Evolutionary conservation across 495 filamentous ascomycete species (phyloP).

Genomic region (Podospora anserina): DNA sequence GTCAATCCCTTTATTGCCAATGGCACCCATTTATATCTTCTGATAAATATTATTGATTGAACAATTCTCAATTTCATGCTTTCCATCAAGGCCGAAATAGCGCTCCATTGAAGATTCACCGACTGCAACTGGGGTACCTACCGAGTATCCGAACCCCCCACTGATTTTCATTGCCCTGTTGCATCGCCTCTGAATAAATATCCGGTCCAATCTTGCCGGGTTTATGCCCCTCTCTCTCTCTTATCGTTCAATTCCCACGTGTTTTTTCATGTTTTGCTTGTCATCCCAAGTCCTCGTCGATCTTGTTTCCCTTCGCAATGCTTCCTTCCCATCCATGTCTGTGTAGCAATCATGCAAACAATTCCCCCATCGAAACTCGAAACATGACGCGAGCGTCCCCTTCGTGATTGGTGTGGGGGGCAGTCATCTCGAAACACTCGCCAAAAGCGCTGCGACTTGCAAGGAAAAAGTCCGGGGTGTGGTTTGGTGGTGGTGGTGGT

Average conservation of each 20-base stretch:
- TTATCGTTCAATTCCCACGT: background rate
- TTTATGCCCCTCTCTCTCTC: background rate
- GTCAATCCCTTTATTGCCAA: no score
- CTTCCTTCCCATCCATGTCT: background rate
- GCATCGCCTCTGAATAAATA: background rate
- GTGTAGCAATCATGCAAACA: background rate
- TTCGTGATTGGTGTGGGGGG: background rate
- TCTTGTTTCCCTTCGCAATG: background rate
- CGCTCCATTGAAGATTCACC: background rate
- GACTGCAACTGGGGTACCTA: background rate
- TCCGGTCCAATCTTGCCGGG: background rate
- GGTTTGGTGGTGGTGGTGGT: no score
- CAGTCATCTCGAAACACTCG: background rate
- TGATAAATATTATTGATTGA: no score
- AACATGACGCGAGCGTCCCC: conserved; percentile 5
- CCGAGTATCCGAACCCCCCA: background rate
- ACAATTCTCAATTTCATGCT: background rate
- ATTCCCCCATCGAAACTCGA: background rate
- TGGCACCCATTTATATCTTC: no score
- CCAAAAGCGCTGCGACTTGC: background rate
- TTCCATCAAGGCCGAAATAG: background rate
- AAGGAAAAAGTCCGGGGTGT: background rate
- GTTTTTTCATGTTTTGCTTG: background rate
- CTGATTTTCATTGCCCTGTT: background rate
- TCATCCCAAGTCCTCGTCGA: background rate